Base-by-base conservation (phyloP, 2,329 filamentous ascomycete species). In the Phialemoniopsis sp. region DNA sequence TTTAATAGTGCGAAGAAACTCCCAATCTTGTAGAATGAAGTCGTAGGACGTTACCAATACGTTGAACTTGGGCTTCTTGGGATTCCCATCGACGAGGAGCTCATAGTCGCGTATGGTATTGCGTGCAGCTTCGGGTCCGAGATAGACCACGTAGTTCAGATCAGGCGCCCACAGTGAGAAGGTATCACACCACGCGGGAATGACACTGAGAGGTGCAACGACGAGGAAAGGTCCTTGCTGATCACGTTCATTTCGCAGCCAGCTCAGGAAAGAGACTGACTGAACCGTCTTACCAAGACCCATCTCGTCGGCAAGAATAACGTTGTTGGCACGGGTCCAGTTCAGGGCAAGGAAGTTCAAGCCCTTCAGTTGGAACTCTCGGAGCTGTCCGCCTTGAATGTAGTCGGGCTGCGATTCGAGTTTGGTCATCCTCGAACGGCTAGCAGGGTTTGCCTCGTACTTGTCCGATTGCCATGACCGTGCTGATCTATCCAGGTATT, bases 241-340 rank as follows among this genome's bases (percentile, higher is more conserved):
- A 36, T 76, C 76, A 49, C 91, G 82, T 42, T 89, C 82, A 63
- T 97, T 91, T 39, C 89, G 87, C 44, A 98, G 75, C 91, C 93
- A 98, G 59, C 91, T 96, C 62, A 98, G 85, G 60, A 97, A 97
- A 0, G 91, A 83, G 19, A 98, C 90, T 1, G 91, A 96, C 65
- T 98, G 93, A 1, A 98, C 93, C 0, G 93, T 98, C 68, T 98
- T 98, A 19, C 93, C 93, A 13, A 98, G 75, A 53, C 93, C 93
- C 93, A 98, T 98, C 65, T 98, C 93, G 58, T 98, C 93, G 36
- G 93, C 93, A 38, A 98, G 76, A 52, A 98, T 96, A 56, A 97
- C 93, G 53, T 97, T 98, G 61, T 93, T 93, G 40, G 82, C 83
- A 54, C 86, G 84, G 38, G 87, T 88, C 94, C 94, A 98, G 63